Evolutionary conservation across 1,139 yeast genomes (phyloP).

Genomic region (Suhomyces coccinellae): DNA sequence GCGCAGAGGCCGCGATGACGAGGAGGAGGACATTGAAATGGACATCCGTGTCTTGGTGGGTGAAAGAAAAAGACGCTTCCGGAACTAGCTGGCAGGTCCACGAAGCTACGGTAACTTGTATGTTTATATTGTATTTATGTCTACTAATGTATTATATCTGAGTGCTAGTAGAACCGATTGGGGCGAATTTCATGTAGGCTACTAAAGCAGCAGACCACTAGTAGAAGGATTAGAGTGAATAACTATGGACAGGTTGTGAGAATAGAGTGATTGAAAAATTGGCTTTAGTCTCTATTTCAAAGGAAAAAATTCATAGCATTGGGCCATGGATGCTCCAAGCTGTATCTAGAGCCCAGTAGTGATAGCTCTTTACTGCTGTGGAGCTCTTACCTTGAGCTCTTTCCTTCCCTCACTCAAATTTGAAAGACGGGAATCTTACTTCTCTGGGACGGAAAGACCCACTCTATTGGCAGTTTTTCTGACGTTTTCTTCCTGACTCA

Average conservation of each 20-base stretch:
- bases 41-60: constrained; percentile 8
- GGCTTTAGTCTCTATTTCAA: too few species aligned
- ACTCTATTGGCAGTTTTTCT: constrained; percentile 80
- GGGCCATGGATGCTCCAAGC: too few species aligned
- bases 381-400: too few species aligned
- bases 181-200: too few species aligned
- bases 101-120: neutral
- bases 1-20: constrained; percentile 28
- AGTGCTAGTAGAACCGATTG: too few species aligned
- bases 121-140: constrained; percentile 2
- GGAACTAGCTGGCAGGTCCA: constrained; percentile 5
- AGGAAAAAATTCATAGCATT: too few species aligned
- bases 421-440: neutral
- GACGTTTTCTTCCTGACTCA: constrained; percentile 77
- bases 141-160: constrained; percentile 4
- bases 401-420: too few species aligned
- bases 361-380: too few species aligned
- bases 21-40: constrained; percentile 13
- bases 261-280: neutral
- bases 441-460: constrained; percentile 50
- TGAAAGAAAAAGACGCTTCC: constrained; percentile 13
- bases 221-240: too few species aligned
- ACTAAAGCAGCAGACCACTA: too few species aligned
- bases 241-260: too few species aligned
- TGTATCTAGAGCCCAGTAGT: too few species aligned